Evolutionary conservation across 371 early-diverging fungal genomes (phyloP).

Genomic region (Blyttiomyces sp.): DNA sequence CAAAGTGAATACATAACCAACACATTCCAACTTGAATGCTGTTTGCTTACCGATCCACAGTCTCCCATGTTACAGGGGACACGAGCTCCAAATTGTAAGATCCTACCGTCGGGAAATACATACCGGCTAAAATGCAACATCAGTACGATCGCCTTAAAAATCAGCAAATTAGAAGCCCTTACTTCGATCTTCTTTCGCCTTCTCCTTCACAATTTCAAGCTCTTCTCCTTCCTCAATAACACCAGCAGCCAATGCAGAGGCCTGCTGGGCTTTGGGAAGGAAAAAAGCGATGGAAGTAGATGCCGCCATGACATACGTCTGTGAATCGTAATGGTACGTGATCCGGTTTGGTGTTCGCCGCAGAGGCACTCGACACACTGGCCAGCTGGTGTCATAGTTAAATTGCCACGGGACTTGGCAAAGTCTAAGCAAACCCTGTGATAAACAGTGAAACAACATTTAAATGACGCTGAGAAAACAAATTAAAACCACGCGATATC

Average conservation of each 20-base stretch:
- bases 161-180: not conserved
- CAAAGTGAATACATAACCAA: not conserved
- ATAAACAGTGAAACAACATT: slow-evolving; percentile 3
- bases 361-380: slow-evolving; percentile 74
- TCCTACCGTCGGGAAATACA: slow-evolving; percentile 60
- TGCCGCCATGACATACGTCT: slow-evolving; percentile 75
- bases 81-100: slow-evolving; percentile 76
- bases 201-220: slow-evolving; percentile 30
- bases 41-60: slow-evolving; percentile 66
- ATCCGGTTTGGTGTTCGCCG: slow-evolving; percentile 72
- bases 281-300: slow-evolving; percentile 61
- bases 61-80: slow-evolving; percentile 94
- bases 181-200: slow-evolving; percentile 33
- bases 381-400: slow-evolving; percentile 82
- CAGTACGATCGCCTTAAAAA: not conserved
- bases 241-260: slow-evolving; percentile 47
- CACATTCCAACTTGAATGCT: not conserved
- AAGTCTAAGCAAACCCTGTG: slow-evolving; percentile 63
- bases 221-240: slow-evolving; percentile 66
- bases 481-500: not conserved
- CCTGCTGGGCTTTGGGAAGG: slow-evolving; percentile 50
- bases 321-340: slow-evolving; percentile 76
- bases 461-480: not conserved
- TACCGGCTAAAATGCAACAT: slow-evolving; percentile 17
- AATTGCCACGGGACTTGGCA: slow-evolving; percentile 69